A percentile compares a stretch with the other conserved stretches of the same genome.
Evolutionary conservation across 164 flowering plant species (phyloP).

Genomic region (Echeveria elegans): DNA sequence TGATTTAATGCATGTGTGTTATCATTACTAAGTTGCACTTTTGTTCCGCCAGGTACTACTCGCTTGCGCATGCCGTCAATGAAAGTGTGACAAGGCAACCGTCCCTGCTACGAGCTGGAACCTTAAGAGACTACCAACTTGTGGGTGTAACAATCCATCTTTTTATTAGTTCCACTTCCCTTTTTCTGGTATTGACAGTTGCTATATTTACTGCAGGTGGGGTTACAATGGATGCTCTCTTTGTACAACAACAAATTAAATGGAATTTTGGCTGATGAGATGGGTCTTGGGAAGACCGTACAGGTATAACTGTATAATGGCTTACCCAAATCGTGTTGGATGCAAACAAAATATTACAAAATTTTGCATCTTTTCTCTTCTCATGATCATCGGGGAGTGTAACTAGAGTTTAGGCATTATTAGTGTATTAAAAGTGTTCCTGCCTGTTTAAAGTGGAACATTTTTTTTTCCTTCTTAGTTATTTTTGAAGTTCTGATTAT

Average conservation of each 20-base stretch:
- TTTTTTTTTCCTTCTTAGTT: too few relatives aligned
- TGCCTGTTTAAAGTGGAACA: background rate
- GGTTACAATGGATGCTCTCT: slow-evolving; percentile 99
- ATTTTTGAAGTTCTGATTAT: background rate
- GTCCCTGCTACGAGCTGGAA: slow-evolving; percentile 86
- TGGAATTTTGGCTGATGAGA: slow-evolving; percentile 99
- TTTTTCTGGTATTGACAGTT: background rate
- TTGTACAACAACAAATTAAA: slow-evolving; percentile 94
- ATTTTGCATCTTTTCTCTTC: too few relatives aligned
- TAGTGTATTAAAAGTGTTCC: background rate
- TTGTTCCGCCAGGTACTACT: slow-evolving; percentile 59
- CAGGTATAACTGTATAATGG: slow-evolving; percentile 60
- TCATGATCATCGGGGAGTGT: too few relatives aligned
- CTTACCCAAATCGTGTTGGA: background rate
- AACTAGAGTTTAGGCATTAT: background rate
- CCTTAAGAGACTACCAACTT: slow-evolving; percentile 95
- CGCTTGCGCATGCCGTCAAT: slow-evolving; percentile 95
- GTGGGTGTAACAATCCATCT: slow-evolving; percentile 39
- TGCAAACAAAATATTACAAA: background rate
- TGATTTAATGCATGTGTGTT: background rate
- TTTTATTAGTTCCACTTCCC: slow-evolving; percentile 1
- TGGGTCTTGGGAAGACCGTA: slow-evolving; percentile 99
- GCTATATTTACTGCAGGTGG: slow-evolving; percentile 51
- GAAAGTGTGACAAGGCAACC: slow-evolving; percentile 88
- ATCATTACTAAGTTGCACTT: background rate